Evolutionary conservation across 768 basidiomycete species (phyloP).

Genomic region (Calocybe cyanea): DNA sequence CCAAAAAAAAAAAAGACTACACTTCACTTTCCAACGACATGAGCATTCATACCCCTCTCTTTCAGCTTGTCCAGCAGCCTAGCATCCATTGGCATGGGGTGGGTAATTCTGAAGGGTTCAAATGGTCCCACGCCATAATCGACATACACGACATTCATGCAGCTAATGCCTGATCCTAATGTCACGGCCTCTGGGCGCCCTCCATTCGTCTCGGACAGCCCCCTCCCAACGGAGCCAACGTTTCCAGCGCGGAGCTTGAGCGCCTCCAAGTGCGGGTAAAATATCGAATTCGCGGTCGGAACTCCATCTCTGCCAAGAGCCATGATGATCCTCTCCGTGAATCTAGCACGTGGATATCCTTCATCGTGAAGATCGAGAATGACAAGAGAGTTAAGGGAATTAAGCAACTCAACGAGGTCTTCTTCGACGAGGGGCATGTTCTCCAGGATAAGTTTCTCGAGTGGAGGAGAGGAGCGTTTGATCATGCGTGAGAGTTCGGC

Average conservation of each 20-base stretch:
- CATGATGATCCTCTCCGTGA: background rate
- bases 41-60: too few relatives aligned
- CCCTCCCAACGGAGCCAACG: background rate
- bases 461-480: background rate
- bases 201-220: background rate
- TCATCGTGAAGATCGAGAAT: background rate
- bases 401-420: background rate
- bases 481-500: background rate
- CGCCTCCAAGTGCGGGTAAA: background rate
- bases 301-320: background rate
- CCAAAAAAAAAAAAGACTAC: too few relatives aligned
- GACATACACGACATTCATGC: background rate
- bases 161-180: background rate
- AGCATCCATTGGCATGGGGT: too few relatives aligned
- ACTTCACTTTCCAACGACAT: too few relatives aligned
- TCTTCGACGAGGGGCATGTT: background rate
- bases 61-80: too few relatives aligned
- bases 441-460: background rate
- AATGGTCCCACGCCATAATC: background rate
- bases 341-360: background rate
- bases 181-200: background rate
- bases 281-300: background rate
- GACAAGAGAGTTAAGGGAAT: background rate
- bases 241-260: slow-evolving; percentile 1
- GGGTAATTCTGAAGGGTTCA: background rate